phyloP scores from a whole-genome alignment of 2,329 filamentous ascomycete genomes.

The Exophiala viscosa region DNA sequence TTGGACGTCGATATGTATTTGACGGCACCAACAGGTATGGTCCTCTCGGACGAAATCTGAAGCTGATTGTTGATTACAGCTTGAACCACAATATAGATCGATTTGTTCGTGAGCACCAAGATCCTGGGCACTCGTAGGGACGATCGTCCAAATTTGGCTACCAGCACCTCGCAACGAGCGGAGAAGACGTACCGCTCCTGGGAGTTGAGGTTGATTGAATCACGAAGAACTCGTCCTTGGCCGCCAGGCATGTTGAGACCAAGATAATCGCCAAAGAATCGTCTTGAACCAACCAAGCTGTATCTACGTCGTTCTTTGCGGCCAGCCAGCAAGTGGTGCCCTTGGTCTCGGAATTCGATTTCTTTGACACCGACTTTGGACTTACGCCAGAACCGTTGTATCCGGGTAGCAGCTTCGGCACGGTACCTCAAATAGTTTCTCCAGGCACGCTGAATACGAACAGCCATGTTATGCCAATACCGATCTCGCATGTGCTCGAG shows the following conservation, averaged over 20 bases:
- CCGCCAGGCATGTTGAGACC: conserved; percentile 78
- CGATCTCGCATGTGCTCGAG: conserved; percentile 95
- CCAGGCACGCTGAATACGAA: conserved; percentile 95
- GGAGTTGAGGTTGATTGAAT: conserved; percentile 64
- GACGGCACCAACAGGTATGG: conserved; percentile 79
- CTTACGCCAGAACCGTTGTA: conserved; percentile 93
- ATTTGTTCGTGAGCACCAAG: conserved; percentile 77
- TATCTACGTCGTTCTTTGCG: conserved; percentile 89
- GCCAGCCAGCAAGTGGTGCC: conserved; percentile 73
- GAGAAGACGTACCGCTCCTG: conserved; percentile 82
- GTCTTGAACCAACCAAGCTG: conserved; percentile 83
- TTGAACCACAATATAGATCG: conserved; percentile 86
- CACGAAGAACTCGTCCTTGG: conserved; percentile 75
- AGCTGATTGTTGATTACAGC: conserved; percentile 75
- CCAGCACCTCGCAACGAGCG: conserved; percentile 81
- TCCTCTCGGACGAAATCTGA: conserved; percentile 75
- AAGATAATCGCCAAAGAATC: conserved; percentile 93
- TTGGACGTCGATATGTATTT: conserved; percentile 80
- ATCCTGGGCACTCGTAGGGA: conserved; percentile 88
- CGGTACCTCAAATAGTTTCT: conserved; percentile 91
- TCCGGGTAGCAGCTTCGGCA: conserved; percentile 85
- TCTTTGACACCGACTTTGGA: conserved; percentile 88
- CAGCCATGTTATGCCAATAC: conserved; percentile 99
- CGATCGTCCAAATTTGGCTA: conserved; percentile 93
- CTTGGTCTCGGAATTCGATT: conserved; percentile 80